Base-by-base conservation (phyloP, 768 basidiomycete genomes). In the Mycena crocata region DNA sequence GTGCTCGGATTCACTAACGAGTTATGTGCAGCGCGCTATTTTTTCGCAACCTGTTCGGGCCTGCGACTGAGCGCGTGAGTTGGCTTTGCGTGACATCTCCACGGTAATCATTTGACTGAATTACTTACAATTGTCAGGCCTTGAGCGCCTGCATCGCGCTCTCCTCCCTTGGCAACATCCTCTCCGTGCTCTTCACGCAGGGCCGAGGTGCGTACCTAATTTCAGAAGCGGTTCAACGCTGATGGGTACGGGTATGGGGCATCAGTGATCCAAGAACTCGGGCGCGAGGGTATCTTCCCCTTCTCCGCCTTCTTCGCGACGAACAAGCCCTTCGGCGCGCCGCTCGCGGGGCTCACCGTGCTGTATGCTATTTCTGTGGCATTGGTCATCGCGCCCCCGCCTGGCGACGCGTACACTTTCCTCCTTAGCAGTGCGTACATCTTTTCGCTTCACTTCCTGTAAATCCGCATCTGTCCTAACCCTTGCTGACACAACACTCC, bases 401-500 rank as follows among this genome's bases (percentile, higher is more conserved):
- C 89, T 0, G 90, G 90, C 10, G 90, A 91, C 66, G 89, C 89
- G 0, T 92, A 89, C 73, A 82, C 84, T 59, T 89, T 93, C 74
- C 82, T 87, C 42, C 77, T 89, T 71, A 88, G 87, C 73, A 75
- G 89, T 88, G 72, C 51, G 87, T 76, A n/a, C n/a, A n/a, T n/a
- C 30, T 19, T 59, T 50, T 32, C 31, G 32, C 12, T 10, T 42
- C 32, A 17, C 39, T 30, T 15, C 8, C 39, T 57, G n/a, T 42
- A 14, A 42, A 9, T 37, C 17, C 37, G 37, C n/a, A n/a, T n/a
- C n/a, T n/a, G n/a, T n/a, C n/a, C n/a, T n/a, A n/a, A n/a, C n/a
- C n/a, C n/a, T n/a, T n/a, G n/a, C n/a, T 17, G 3, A 24, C 5
- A 23, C 19, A 26, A 30, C n/a, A 31, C 32, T 30, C 2, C 26